Evolutionary conservation across 192 early-diverging fungal species (phyloP).

Genomic region (Entophlyctis helioformis): DNA sequence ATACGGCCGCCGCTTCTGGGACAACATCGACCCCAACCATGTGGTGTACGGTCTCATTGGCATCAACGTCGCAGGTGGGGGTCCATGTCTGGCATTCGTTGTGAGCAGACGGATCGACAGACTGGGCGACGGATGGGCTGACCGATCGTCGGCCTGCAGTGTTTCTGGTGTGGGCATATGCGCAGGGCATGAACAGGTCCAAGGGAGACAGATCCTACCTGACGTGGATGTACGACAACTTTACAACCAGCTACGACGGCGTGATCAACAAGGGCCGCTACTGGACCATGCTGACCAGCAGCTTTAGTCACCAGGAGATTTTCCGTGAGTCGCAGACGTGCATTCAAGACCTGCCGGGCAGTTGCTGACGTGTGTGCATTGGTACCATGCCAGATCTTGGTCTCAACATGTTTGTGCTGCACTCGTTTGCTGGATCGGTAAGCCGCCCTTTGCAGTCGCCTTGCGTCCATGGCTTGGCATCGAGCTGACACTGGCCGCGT

Average conservation of each 20-base stretch:
- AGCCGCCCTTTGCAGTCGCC: neutral
- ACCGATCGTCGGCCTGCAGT: slow-evolving; percentile 4
- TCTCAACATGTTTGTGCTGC: slow-evolving; percentile 29
- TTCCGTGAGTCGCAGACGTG: slow-evolving; percentile 10
- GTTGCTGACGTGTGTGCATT: neutral
- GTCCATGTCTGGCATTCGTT: neutral
- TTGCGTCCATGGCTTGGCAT: neutral
- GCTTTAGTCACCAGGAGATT: slow-evolving; percentile 18
- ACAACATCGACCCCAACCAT: too few species aligned
- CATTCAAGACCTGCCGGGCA: neutral
- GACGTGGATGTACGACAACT: slow-evolving; percentile 19
- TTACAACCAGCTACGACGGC: slow-evolving; percentile 8
- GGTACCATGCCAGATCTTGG: neutral
- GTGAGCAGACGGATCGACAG: neutral
- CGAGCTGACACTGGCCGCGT: neutral
- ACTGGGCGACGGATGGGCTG: neutral
- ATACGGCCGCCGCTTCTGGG: too few species aligned
- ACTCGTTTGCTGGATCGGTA: slow-evolving; percentile 19
- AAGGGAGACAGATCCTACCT: slow-evolving; percentile 4
- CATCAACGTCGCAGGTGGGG: slow-evolving; percentile 13
- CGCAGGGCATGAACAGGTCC: slow-evolving; percentile 2
- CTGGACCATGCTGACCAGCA: slow-evolving; percentile 22
- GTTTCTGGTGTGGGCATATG: slow-evolving; percentile 22
- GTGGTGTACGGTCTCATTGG: slow-evolving; percentile 16
- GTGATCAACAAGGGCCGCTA: slow-evolving; percentile 7